Base-by-base conservation (phyloP, 2,329 filamentous ascomycete genomes). In the Fusarium temperatum region DNA sequence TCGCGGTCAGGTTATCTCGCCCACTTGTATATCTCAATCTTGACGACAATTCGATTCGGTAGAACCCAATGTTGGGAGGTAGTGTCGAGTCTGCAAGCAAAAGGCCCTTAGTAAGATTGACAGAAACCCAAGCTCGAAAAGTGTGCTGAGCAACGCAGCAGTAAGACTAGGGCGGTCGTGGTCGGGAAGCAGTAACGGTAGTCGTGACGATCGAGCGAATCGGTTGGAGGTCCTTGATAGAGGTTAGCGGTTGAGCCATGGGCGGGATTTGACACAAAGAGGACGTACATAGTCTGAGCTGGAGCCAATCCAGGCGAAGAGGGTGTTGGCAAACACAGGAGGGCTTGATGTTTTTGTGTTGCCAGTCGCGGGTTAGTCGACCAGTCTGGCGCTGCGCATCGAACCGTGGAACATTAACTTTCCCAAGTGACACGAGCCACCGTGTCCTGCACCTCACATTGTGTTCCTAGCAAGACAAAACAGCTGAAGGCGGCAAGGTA, bases 41-140 rank as follows among this genome's bases (percentile, higher is more conserved):
- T 78, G 17, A 76, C 32, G 41, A 77, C 72, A 35, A 73, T 68
- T n/a, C 53, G 47, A 15, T 67, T 22, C 13, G 74, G 72, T 24
- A 76, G 42, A 36, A 15, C 45, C 64, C 62, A 77, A 51, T 74
- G 59, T 38, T 35, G 4, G 24, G 38, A 20, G 2, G 8, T 26
- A 11, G 11, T 1, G 11, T 24, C 8, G 22, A 48, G 3, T 26
- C 22, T 22, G 26, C 15, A 57, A 48, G 42, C 2, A 12, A 63
- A n/a, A 4, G 6, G 7, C 2, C 5, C 13, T 9, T 6, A 42
- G 5, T 2, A 48, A n/a, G 3, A n/a, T 14, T 17, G 15, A 17
- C 1, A 17, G 17, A 8, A 57, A 14, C 2, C 13, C 13, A 22
- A 26, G 38, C 14, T 44, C 48, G 14, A 30, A 15, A 6, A 28